Evolutionary conservation across 176 grass and related monocot genomes (phyloP).

Genomic region (Triticum dicoccoides): DNA sequence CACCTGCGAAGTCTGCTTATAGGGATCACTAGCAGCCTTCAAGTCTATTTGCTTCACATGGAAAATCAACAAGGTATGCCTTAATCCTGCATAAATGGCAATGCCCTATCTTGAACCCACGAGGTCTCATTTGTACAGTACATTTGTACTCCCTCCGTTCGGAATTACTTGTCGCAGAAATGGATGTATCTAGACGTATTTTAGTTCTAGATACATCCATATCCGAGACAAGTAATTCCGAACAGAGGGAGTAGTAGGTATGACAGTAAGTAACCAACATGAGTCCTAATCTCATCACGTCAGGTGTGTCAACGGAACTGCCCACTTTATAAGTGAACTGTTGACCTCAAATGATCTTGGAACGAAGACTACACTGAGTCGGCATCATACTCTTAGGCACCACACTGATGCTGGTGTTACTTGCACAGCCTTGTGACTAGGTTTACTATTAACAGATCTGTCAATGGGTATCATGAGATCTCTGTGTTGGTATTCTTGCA

Average conservation of each 20-base stretch:
- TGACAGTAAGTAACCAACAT: neutral
- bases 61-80: conserved; percentile 85
- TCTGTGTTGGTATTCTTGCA: neutral
- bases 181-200: too few species aligned
- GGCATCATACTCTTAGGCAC: neutral
- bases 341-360: neutral
- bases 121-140: conserved; percentile 9
- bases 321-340: neutral
- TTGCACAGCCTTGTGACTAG: neutral
- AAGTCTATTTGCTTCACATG: conserved; percentile 81
- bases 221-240: too few species aligned
- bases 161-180: too few species aligned
- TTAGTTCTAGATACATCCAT: too few species aligned
- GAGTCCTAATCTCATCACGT: neutral
- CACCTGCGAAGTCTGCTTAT: conserved; percentile 87
- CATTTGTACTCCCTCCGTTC: neutral
- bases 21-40: conserved; percentile 66
- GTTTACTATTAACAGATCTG: neutral
- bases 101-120: conserved; percentile 15
- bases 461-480: neutral
- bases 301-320: neutral
- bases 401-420: neutral
- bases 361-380: neutral
- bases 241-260: neutral
- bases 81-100: neutral